Conservation (phyloP, 2,329 filamentous ascomycete genomes). For the Xylaria sp. region DNA sequence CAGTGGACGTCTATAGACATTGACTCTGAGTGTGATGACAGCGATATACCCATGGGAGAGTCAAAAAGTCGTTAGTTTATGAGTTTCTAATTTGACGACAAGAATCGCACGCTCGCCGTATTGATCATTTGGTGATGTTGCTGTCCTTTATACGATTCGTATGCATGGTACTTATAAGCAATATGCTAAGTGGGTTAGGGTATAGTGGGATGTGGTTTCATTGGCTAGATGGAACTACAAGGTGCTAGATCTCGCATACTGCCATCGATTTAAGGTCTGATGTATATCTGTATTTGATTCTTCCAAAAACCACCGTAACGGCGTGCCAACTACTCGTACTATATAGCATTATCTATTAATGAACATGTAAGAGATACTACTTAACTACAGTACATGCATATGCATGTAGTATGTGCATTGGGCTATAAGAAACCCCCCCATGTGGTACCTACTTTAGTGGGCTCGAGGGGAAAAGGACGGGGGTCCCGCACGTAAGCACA, state of each 20-base stretch:
- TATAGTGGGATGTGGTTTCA: not conserved
- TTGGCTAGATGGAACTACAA: constrained; percentile 5
- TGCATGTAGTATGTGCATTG: not conserved
- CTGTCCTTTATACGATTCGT: not conserved
- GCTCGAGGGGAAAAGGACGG: not conserved
- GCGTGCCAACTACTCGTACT: not conserved
- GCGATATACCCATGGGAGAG: constrained; percentile 37
- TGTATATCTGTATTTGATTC: not conserved
- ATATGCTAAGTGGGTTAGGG: constrained; percentile 1
- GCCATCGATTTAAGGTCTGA: too few relatives aligned
- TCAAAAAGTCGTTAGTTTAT: constrained; percentile 22
- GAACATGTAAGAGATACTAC: not conserved
- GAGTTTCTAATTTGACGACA: not conserved
- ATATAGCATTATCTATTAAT: not conserved
- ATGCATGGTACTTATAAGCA: constrained; percentile 1
- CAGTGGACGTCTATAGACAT: constrained; percentile 35
- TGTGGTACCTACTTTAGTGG: constrained; percentile 3
- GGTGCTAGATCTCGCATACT: not conserved
- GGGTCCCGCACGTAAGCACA: constrained; percentile 7
- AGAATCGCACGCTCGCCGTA: not conserved
- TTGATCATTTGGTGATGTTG: not conserved
- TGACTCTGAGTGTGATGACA: constrained; percentile 28
- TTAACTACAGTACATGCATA: not conserved
- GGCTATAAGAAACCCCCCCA: constrained; percentile 2
- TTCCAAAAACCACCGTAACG: not conserved